Evolutionary conservation across 2,329 filamentous ascomycete genomes (phyloP), one percentile per base, ranked within the genome.

Genomic region (Fusarium subtropicale): DNA sequence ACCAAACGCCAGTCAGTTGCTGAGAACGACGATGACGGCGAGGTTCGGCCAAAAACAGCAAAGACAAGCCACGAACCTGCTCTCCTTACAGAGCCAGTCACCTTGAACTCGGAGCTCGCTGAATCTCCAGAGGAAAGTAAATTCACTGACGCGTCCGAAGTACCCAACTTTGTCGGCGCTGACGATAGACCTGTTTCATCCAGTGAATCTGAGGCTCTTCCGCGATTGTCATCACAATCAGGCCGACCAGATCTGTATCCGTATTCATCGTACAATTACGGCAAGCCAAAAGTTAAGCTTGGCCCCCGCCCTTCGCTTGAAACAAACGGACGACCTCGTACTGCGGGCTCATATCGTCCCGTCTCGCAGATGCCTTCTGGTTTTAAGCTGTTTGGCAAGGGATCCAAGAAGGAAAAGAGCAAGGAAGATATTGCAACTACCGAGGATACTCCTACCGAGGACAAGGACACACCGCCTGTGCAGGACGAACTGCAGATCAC

Each of bases 201-300:
- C 4, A 73, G 81, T 13, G 80, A 79, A 48, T 84, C 83, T 0
- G 84, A 85, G 44, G 80, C 83, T 20, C 75, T 74, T 30, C 77
- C 80, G 44, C 83, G 84, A 56, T 71, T 83, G 69, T 87, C 86
- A 7, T 85, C 84, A 2, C 86, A 88, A 71, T 85, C 86, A 15
- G 78, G 81, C 26, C 82, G 84, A 45, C 79, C 82, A 8, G 87
- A 90, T 13, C 72, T 85, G 34, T 85, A 85, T 74, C 81, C 79
- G 68, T 83, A 83, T 62, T 78, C 81, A 26, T 81, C 83, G 15
- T 86, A 87, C 68, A 77, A 79, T 41, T 85, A 84, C 70, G 81
- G 83, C 72, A 93, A 92, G 75, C 91, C 91, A 44, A 97, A 97
- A 78, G 90, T 97, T 58, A 97, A 97, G 80, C 87, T 97, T 44